These are phyloP conservation scores for Brettanomyces anomalus DNA, from an alignment of 805 yeast genomes.

Conservation along the genomic window DNA sequence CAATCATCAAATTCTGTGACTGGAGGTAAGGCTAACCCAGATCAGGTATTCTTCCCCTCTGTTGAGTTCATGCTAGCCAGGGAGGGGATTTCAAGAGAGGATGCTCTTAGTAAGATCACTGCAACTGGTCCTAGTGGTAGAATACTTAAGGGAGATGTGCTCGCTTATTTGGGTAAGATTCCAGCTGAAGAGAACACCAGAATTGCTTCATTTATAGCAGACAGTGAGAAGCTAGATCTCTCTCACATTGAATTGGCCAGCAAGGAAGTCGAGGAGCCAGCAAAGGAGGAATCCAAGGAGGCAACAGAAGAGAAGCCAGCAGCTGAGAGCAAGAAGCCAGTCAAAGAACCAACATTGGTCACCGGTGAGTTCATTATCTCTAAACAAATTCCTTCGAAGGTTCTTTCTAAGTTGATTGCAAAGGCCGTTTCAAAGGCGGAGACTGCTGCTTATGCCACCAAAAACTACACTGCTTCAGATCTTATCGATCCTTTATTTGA, in stretches of 20 bases:
- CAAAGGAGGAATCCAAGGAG: conserved; percentile 5
- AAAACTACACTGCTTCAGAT: conserved; percentile 32
- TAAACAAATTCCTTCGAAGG: conserved; percentile 21
- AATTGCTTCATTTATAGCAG: conserved; percentile 48
- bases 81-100: conserved; percentile 55
- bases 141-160: conserved; percentile 82
- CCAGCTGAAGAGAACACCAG: conserved; percentile 41
- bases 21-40: conserved; percentile 44
- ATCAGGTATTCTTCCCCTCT: conserved; percentile 69
- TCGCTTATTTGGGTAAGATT: conserved; percentile 73
- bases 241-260: conserved; percentile 47
- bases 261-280: neutral
- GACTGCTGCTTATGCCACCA: conserved; percentile 30
- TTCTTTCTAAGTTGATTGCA: conserved; percentile 27
- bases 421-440: conserved; percentile 39
- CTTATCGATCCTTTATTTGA: conserved; percentile 55
- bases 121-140: conserved; percentile 91
- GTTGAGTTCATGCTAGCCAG: conserved; percentile 57
- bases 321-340: conserved; percentile 16
- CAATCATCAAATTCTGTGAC: conserved; percentile 14
- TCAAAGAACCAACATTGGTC: conserved; percentile 26
- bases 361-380: conserved; percentile 24
- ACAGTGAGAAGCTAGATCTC: conserved; percentile 59
- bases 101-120: conserved; percentile 60
- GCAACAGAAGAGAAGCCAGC: conserved; percentile 8